phyloP scores from a whole-genome alignment of 805 yeast genomes.

The Pichia pseudocactophila region DNA sequence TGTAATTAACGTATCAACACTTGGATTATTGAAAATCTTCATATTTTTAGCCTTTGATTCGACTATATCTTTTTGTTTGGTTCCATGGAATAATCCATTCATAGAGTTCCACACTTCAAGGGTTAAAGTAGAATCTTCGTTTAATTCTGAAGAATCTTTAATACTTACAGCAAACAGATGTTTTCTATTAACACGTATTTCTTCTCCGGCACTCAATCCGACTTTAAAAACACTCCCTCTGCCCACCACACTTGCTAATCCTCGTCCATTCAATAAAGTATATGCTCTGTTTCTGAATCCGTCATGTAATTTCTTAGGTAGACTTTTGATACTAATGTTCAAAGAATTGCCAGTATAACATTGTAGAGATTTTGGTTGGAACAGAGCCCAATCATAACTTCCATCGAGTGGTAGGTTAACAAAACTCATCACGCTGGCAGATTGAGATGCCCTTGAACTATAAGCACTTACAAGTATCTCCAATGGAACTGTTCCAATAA shows the following conservation, averaged over 20 bases:
- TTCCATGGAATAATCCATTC: slow-evolving; percentile 5
- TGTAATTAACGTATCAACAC: neutral
- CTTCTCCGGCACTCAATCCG: slow-evolving; percentile 37
- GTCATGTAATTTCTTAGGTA: slow-evolving; percentile 33
- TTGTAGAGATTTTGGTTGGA: slow-evolving; percentile 39
- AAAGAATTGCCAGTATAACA: slow-evolving; percentile 48
- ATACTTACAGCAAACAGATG: slow-evolving; percentile 44
- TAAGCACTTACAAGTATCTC: slow-evolving; percentile 36
- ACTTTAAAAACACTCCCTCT: slow-evolving; percentile 45
- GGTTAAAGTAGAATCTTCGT: slow-evolving; percentile 9
- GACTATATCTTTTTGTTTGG: neutral
- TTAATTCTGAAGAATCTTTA: slow-evolving; percentile 38
- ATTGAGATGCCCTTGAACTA: slow-evolving; percentile 12
- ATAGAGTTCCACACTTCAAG: slow-evolving; percentile 12
- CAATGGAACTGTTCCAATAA: slow-evolving; percentile 41
- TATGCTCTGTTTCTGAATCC: slow-evolving; percentile 32
- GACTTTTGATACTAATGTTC: slow-evolving; percentile 27
- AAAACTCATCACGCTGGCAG: slow-evolving; percentile 30
- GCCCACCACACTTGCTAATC: slow-evolving; percentile 46
- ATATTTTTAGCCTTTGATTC: neutral
- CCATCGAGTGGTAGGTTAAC: slow-evolving; percentile 46
- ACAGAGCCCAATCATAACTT: slow-evolving; percentile 51
- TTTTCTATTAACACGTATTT: slow-evolving; percentile 36
- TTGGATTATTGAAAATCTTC: neutral
- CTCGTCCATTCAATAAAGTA: slow-evolving; percentile 46